A percentile compares a stretch with the other conserved stretches of the same genome.
Conservation (phyloP, 2,329 filamentous ascomycete genomes). For the Aaosphaeria pasadenensis region DNA sequence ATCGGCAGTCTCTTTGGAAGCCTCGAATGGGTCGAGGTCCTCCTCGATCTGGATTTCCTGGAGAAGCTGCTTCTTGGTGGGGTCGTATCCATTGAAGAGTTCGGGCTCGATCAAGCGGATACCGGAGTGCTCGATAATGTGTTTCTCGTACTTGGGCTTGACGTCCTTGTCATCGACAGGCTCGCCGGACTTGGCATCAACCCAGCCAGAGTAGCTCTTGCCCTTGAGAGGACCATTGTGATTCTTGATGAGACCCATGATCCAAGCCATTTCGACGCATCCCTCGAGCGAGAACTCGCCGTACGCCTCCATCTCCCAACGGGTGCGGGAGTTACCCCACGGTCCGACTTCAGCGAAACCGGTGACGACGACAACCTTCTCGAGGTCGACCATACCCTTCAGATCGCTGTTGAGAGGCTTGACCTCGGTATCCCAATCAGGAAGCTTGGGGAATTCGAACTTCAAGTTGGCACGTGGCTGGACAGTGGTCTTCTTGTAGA, state of each 20-base stretch:
- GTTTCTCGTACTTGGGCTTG: constrained; percentile 95
- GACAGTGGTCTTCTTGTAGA: constrained; percentile 92
- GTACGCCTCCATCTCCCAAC: constrained; percentile 99
- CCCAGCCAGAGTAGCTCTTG: constrained; percentile 94
- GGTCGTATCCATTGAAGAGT: constrained; percentile 94
- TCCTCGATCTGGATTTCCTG: constrained; percentile 98
- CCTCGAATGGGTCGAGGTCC: constrained; percentile 94
- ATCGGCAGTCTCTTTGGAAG: constrained; percentile 93
- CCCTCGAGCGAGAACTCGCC: constrained; percentile 97
- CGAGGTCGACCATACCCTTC: constrained; percentile 97
- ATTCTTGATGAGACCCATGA: constrained; percentile 99
- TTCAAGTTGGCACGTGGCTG: constrained; percentile 97
- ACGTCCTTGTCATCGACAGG: constrained; percentile 98
- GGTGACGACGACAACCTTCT: constrained; percentile 96
- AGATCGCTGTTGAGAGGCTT: constrained; percentile 83
- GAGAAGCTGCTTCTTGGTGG: constrained; percentile 96
- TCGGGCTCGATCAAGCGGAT: constrained; percentile 98
- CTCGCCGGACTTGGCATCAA: constrained; percentile 89
- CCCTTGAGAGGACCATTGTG: constrained; percentile 96
- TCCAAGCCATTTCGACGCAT: constrained; percentile 99
- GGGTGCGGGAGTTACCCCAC: constrained; percentile 96
- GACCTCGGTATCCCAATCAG: constrained; percentile 88
- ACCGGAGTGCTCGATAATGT: constrained; percentile 92
- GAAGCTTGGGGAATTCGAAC: constrained; percentile 87
- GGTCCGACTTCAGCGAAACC: constrained; percentile 95